phyloP scores from a whole-genome alignment of 768 basidiomycete species.

The Wakefieldia striispora region DNA sequence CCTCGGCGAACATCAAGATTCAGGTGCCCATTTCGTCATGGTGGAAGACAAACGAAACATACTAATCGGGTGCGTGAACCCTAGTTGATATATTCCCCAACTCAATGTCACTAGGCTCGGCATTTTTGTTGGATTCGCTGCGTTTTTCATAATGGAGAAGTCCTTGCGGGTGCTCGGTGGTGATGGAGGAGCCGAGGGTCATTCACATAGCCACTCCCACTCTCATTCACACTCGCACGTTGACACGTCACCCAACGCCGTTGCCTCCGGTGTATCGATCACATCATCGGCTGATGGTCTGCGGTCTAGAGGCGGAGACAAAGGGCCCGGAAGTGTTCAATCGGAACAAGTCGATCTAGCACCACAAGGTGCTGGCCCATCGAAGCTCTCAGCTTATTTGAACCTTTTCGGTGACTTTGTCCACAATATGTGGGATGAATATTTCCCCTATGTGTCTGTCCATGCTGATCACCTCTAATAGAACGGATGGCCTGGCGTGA shows the following conservation, averaged over 20 bases:
- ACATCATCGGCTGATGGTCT: conserved; percentile 46
- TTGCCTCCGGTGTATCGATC: conserved; percentile 48
- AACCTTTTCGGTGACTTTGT: conserved; percentile 94
- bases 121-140: conserved; percentile 83
- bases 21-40: conserved; percentile 72
- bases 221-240: conserved; percentile 51
- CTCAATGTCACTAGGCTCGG: conserved; percentile 50
- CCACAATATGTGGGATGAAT: conserved; percentile 73
- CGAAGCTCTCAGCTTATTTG: conserved; percentile 87
- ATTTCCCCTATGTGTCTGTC: conserved; percentile 11
- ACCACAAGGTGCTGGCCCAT: conserved; percentile 47
- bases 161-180: conserved; percentile 76
- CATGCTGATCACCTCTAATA: conserved; percentile 30
- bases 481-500: conserved; percentile 91
- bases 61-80: conserved; percentile 66
- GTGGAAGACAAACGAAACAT: conserved; percentile 93
- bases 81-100: conserved; percentile 1
- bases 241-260: conserved; percentile 29
- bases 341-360: conserved; percentile 24
- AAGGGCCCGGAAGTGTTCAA: conserved; percentile 14
- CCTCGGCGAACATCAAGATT: conserved; percentile 80
- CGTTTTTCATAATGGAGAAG: conserved; percentile 95
- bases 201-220: conserved; percentile 55
- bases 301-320: conserved; percentile 42
- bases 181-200: conserved; percentile 48